phyloP scores from a whole-genome alignment of 768 basidiomycete species.

The Mycena pura region DNA sequence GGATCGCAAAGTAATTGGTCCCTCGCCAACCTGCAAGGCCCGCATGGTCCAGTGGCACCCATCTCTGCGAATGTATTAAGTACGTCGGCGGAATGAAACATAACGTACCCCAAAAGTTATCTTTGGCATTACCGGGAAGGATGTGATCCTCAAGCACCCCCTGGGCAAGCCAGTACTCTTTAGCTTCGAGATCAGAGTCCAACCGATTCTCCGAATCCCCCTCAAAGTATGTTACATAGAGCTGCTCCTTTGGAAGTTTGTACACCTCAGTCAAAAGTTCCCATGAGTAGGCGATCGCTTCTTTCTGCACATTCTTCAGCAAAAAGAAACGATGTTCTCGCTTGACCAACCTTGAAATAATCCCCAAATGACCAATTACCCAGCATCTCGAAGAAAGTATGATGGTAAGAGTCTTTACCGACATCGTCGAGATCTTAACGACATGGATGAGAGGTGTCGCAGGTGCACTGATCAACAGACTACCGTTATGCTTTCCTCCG shows the following conservation, averaged over 20 bases:
- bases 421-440: constrained; percentile 93
- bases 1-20: neutral
- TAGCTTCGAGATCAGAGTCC: constrained; percentile 88
- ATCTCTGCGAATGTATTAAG: constrained; percentile 69
- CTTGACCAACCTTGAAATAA: constrained; percentile 89
- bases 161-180: constrained; percentile 84
- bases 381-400: constrained; percentile 99
- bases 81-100: neutral
- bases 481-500: constrained; percentile 98
- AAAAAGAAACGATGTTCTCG: neutral
- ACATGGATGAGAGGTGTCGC: constrained; percentile 1
- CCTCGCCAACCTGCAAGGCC: constrained; percentile 81
- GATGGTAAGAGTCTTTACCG: constrained; percentile 97
- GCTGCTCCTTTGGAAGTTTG: constrained; percentile 84
- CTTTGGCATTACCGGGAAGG: constrained; percentile 92
- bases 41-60: constrained; percentile 98
- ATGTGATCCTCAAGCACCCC: constrained; percentile 92
- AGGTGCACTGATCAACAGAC: neutral
- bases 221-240: constrained; percentile 98
- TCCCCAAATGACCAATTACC: constrained; percentile 99
- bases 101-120: constrained; percentile 96
- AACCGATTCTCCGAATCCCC: constrained; percentile 88
- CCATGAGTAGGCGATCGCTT: constrained; percentile 94
- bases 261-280: constrained; percentile 91
- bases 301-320: constrained; percentile 63